Evolutionary conservation across 2,329 filamentous ascomycete genomes (phyloP).

Genomic region (Aspergillus hortae): DNA sequence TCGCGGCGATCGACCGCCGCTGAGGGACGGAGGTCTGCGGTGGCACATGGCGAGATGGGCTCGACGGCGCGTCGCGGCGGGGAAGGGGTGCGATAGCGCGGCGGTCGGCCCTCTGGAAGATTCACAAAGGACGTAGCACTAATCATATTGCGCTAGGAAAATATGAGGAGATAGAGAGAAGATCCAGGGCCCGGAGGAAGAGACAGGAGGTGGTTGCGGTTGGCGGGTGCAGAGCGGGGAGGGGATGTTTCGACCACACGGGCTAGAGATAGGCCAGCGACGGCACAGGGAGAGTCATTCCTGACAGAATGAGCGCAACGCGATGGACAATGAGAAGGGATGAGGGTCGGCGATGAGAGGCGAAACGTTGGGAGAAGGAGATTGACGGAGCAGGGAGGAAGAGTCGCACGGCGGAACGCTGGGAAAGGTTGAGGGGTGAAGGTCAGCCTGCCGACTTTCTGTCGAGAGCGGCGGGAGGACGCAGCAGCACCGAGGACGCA

Average conservation of each 20-base stretch:
- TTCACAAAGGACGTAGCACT: conserved; percentile 37
- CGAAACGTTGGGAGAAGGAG: conserved; percentile 18
- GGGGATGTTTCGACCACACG: conserved; percentile 39
- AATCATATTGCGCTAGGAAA: conserved; percentile 29
- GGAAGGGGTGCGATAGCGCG: conserved; percentile 45
- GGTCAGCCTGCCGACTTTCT: conserved; percentile 18
- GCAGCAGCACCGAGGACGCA: conserved; percentile 15
- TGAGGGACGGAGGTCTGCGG: conserved; percentile 26
- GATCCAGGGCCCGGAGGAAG: conserved; percentile 18
- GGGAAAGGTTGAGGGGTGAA: conserved; percentile 18
- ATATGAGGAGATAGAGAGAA: conserved; percentile 8
- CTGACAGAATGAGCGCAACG: conserved; percentile 29
- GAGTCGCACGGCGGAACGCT: conserved; percentile 21
- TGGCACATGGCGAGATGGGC: conserved; percentile 40
- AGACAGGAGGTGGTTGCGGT: conserved; percentile 26
- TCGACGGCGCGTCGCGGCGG: conserved; percentile 46
- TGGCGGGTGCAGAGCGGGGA: conserved; percentile 41
- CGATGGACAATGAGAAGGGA: conserved; percentile 17
- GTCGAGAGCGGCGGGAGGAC: conserved; percentile 17
- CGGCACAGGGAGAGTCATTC: conserved; percentile 39
- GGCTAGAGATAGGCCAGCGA: conserved; percentile 38
- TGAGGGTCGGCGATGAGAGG: conserved; percentile 17
- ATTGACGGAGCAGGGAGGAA: conserved; percentile 9
- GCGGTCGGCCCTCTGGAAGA: conserved; percentile 34
- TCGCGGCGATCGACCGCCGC: conserved; percentile 26